A percentile compares a stretch with the other conserved stretches of the same genome.
phyloP scores from a whole-genome alignment of 208 protist species.

The Naegleria fowleri region DNA sequence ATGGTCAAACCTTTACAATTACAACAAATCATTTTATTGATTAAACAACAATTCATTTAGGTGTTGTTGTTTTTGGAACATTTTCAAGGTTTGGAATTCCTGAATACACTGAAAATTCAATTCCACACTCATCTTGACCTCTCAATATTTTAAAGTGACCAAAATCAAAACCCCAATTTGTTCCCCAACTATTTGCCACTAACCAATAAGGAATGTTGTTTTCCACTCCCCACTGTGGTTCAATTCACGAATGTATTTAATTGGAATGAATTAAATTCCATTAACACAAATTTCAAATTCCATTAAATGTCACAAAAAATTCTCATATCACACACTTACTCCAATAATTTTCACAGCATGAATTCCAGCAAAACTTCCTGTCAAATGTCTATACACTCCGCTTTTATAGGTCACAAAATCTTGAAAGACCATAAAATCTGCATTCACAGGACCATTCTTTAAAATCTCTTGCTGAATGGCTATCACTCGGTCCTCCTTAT shows the following conservation, averaged over 20 bases:
- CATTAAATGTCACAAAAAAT: background rate
- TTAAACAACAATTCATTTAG: too few relatives aligned
- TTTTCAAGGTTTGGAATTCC: too few relatives aligned
- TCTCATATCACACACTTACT: background rate
- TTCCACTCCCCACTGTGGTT: slow-evolving; percentile 59
- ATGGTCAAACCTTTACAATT: too few relatives aligned
- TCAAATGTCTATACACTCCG: slow-evolving; percentile 74
- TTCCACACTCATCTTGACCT: slow-evolving; percentile 35
- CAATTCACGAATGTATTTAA: background rate
- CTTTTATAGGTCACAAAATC: slow-evolving; percentile 76
- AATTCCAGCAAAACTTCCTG: slow-evolving; percentile 57
- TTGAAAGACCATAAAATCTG: slow-evolving; percentile 71
- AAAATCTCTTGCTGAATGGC: slow-evolving; percentile 71
- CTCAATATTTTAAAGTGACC: slow-evolving; percentile 67
- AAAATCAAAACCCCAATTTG: slow-evolving; percentile 63
- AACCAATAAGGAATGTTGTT: slow-evolving; percentile 72
- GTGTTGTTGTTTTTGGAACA: too few relatives aligned
- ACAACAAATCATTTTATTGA: too few relatives aligned
- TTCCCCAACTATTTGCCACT: slow-evolving; percentile 78
- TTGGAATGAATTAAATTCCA: background rate
- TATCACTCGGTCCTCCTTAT: slow-evolving; percentile 38
- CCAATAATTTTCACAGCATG: slow-evolving; percentile 76
- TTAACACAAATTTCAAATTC: background rate
- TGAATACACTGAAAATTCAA: background rate
- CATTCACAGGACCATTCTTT: slow-evolving; percentile 73